Evolutionary conservation across 441 rosid genomes (phyloP).

Genomic region (Pelargonium australe): DNA sequence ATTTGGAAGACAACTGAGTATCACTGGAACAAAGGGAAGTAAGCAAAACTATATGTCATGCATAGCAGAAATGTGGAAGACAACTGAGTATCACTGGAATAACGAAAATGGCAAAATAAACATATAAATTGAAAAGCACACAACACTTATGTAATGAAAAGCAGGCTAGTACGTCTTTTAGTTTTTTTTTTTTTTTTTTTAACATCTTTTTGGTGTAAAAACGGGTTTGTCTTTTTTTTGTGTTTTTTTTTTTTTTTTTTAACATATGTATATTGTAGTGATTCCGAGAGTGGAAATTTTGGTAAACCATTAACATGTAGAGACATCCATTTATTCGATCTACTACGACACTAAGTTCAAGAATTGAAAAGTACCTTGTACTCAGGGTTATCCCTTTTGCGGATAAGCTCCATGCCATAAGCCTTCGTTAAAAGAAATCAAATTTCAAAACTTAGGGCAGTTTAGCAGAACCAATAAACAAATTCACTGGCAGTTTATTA

Average conservation of each 20-base stretch:
- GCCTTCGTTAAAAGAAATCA: constrained; percentile 45
- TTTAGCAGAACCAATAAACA: neutral
- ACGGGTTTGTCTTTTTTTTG: too few relatives aligned
- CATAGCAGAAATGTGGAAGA: neutral
- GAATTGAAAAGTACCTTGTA: constrained; percentile 51
- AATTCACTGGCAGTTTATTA: neutral
- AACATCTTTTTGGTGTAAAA: too few relatives aligned
- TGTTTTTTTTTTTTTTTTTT: too few relatives aligned
- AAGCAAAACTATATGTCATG: constrained; percentile 12
- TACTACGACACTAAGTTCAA: neutral
- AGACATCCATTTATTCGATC: neutral
- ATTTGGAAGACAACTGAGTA: neutral
- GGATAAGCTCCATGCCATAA: constrained; percentile 94
- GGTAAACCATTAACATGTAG: neutral
- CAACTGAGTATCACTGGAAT: neutral
- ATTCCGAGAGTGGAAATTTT: neutral
- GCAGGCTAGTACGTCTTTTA: too few relatives aligned
- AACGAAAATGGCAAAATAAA: neutral
- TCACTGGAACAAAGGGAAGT: neutral
- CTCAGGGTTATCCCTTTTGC: constrained; percentile 72
- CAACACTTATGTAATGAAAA: neutral
- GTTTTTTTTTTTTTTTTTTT: too few relatives aligned
- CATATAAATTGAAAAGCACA: neutral
- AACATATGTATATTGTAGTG: neutral
- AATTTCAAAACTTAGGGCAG: constrained; percentile 6